Percentiles rank a stretch among this genome's conserved stretches.
Evolutionary conservation across 1,284 basidiomycete species (phyloP).

Genomic region (Chalciporus sp.): DNA sequence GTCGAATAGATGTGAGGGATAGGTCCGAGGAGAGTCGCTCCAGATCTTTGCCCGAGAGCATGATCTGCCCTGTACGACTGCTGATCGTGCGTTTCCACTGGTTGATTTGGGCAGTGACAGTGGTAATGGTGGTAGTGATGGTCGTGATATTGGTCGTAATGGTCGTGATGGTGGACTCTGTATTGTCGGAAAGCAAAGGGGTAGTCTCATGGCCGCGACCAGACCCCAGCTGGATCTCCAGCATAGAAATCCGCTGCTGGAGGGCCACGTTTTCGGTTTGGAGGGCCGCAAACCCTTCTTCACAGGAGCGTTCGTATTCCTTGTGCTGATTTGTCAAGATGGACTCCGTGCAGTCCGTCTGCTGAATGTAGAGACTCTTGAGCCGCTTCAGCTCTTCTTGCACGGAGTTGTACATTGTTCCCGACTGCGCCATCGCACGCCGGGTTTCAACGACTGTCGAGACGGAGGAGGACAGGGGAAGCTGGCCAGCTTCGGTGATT

Average conservation of each 20-base stretch:
- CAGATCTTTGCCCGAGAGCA: slow-evolving; percentile 11
- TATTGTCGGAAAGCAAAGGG: neutral
- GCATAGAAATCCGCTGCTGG: neutral
- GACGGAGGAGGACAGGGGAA: neutral
- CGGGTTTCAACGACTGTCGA: neutral
- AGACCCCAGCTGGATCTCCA: slow-evolving; percentile 6
- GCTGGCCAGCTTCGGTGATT: neutral
- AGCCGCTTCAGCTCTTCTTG: slow-evolving; percentile 1
- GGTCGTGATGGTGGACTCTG: neutral
- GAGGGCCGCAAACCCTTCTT: neutral
- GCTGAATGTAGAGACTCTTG: slow-evolving; percentile 3
- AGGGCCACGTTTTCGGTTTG: slow-evolving; percentile 7
- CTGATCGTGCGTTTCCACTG: slow-evolving; percentile 1
- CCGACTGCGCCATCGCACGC: neutral
- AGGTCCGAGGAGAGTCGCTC: slow-evolving; percentile 11
- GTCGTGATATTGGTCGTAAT: neutral
- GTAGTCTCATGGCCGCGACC: neutral
- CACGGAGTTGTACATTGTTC: no score
- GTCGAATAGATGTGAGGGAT: neutral
- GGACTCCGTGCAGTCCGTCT: slow-evolving; percentile 7
- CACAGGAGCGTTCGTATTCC: neutral
- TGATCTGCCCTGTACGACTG: neutral
- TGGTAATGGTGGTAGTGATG: neutral
- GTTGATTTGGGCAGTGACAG: slow-evolving; percentile 2
- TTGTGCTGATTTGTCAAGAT: slow-evolving; percentile 3